These are phyloP conservation scores for Mycena polygramma DNA, from an alignment of 768 basidiomycete genomes.

Conservation along the genomic window DNA sequence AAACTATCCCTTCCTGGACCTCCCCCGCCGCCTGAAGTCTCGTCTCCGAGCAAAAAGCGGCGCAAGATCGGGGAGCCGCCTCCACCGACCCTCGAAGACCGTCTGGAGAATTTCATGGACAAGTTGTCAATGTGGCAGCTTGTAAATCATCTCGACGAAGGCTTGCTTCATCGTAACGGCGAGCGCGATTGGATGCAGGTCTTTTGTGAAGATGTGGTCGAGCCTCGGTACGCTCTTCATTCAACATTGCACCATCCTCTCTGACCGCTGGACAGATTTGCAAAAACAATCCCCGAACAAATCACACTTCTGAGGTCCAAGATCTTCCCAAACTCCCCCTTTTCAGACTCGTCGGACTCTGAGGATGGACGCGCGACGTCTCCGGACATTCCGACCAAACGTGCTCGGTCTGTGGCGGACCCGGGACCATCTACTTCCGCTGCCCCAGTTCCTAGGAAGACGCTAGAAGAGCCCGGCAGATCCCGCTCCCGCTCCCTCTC, in stretches of 20 bases:
- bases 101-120: constrained; percentile 82
- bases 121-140: constrained; percentile 86
- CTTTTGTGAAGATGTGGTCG: constrained; percentile 78
- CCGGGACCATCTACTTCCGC: constrained; percentile 18
- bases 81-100: constrained; percentile 57
- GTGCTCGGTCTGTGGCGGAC: constrained; percentile 29
- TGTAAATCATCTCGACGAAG: constrained; percentile 51
- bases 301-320: constrained; percentile 74
- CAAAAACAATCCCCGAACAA: constrained; percentile 60
- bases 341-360: constrained; percentile 55
- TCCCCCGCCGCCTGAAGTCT: constrained; percentile 46
- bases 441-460: constrained; percentile 27
- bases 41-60: constrained; percentile 44
- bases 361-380: constrained; percentile 42
- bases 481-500: constrained; percentile 75
- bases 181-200: constrained; percentile 77
- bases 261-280: constrained; percentile 61
- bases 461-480: constrained; percentile 44
- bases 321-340: constrained; percentile 74
- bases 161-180: constrained; percentile 39
- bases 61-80: constrained; percentile 36
- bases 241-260: background rate
- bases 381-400: constrained; percentile 22
- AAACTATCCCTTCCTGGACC: constrained; percentile 73
- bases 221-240: constrained; percentile 62